Evolutionary conservation across 2,329 filamentous ascomycete species (phyloP).

Genomic region (Chrysoporthe deuterocubensis): DNA sequence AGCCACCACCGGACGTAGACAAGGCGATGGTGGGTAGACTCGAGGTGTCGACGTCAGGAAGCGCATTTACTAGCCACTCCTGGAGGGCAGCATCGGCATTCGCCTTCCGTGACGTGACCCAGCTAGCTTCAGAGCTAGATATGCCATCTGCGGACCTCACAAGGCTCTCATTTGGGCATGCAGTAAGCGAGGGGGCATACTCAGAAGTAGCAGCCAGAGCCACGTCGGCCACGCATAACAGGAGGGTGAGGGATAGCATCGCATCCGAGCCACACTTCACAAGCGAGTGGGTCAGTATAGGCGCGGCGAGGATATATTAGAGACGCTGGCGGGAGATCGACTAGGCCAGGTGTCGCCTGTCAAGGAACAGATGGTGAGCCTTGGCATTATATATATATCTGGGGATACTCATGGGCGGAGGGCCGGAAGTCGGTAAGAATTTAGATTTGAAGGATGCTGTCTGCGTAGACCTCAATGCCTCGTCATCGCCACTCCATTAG

Average conservation of each 20-base stretch:
- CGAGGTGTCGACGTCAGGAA: slow-evolving; percentile 20
- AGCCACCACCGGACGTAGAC: slow-evolving; percentile 37
- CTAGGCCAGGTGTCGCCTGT: background rate
- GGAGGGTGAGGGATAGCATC: slow-evolving; percentile 19
- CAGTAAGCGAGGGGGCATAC: background rate
- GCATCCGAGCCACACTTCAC: background rate
- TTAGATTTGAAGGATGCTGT: slow-evolving; percentile 7
- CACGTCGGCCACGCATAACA: slow-evolving; percentile 12
- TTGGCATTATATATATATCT: background rate
- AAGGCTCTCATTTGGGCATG: slow-evolving; percentile 21
- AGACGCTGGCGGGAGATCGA: background rate
- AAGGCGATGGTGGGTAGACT: slow-evolving; percentile 33
- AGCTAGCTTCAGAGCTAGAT: slow-evolving; percentile 20
- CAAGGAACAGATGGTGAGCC: background rate
- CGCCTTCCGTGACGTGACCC: slow-evolving; percentile 15
- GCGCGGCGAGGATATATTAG: background rate
- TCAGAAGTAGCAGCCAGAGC: slow-evolving; percentile 21
- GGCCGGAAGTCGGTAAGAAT: background rate
- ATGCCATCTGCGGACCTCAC: slow-evolving; percentile 26
- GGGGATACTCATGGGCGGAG: background rate
- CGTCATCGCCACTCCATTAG: background rate
- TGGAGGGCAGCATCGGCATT: slow-evolving; percentile 21
- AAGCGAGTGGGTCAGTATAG: background rate
- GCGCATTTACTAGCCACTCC: slow-evolving; percentile 13
- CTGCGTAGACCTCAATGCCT: background rate